These are phyloP conservation scores for Apiotrichum gracile DNA, from an alignment of 1,284 basidiomycete genomes.

Conservation along the genomic window DNA sequence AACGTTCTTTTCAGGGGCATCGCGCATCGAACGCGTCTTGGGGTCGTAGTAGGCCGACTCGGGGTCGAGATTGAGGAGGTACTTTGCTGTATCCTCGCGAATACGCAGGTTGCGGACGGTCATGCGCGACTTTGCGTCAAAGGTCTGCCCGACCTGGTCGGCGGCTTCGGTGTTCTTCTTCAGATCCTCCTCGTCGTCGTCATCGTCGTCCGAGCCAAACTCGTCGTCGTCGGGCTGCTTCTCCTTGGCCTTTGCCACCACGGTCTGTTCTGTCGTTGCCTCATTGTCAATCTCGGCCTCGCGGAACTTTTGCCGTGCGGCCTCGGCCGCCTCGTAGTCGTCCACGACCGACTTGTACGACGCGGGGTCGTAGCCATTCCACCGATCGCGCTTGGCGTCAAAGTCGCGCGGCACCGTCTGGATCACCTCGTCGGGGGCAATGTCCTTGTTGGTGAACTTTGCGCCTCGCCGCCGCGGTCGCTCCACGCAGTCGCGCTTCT, in stretches of 20 bases:
- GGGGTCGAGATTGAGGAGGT: constrained; percentile 92
- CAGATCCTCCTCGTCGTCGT: constrained; percentile 68
- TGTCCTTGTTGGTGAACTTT: constrained; percentile 84
- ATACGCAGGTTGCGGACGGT: constrained; percentile 98
- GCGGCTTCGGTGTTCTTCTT: constrained; percentile 93
- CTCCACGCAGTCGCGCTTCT: constrained; percentile 86
- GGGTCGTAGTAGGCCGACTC: constrained; percentile 98
- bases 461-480: constrained; percentile 94
- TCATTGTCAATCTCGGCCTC: constrained; percentile 98
- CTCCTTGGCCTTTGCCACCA: constrained; percentile 71
- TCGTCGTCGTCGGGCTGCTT: constrained; percentile 67
- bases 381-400: constrained; percentile 92
- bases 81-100: constrained; percentile 98
- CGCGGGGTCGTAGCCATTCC: constrained; percentile 94
- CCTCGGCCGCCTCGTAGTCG: constrained; percentile 89
- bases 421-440: constrained; percentile 83
- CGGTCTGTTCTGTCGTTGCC: no score
- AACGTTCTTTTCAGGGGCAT: constrained; percentile 75
- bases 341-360: constrained; percentile 83
- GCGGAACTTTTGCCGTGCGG: constrained; percentile 76
- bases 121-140: constrained; percentile 96
- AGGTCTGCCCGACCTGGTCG: constrained; percentile 93
- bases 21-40: constrained; percentile 98
- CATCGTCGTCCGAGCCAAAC: constrained; percentile 82
- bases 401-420: constrained; percentile 77